Base-by-base conservation (phyloP, 2,329 filamentous ascomycete genomes). In the Colletotrichum agaves region DNA sequence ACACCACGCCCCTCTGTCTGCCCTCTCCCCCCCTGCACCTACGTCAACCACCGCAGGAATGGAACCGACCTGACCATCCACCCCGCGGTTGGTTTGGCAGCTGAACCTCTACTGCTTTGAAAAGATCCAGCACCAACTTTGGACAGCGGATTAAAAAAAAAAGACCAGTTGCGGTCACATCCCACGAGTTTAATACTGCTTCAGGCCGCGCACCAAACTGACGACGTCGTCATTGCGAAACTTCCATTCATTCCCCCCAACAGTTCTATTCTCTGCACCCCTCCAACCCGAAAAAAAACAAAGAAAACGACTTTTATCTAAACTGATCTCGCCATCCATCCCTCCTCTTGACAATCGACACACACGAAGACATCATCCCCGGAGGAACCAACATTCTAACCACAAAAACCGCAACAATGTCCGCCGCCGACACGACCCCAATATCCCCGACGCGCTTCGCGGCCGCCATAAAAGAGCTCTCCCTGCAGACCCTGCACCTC, bases 371-470 rank as follows among this genome's bases (percentile, higher is more conserved):
- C 27, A 27, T 27, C 27, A 27, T 27, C 27, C 27, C n/a, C 1
- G 27, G 27, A 35, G 2, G 19, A 17, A 33, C n/a, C n/a, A 13
- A 19, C 8, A 50, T 5, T 15, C n/a, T 4, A 21, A 50, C n/a
- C 10, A n/a, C 15, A 2, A 13, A 23, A 52, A 35, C 10, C 27
- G n/a, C 47, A 35, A 52, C 8, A 8, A 91, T 92, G 89, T 90
- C 90, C n/a, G 90, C 90, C n/a, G 82, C 87, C 63, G 85, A 88
- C 73, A 77, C 88, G 6, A 74, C 76, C 11, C 90, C 90, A 66
- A 93, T 93, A 75, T 79, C 85, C 50, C 81, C 88, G 27, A 77
- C 82, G 17, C 86, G 86, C 75, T 93, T 93, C 81, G 87, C 89
- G 74, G 81, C 83, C 69, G 92, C 92, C 23, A 84, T 94, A 71